A percentile compares a stretch with the other conserved stretches of the same genome.
Evolutionary conservation across 345 rosid genomes (phyloP).

Genomic region (Arabidopsis thaliana): DNA sequence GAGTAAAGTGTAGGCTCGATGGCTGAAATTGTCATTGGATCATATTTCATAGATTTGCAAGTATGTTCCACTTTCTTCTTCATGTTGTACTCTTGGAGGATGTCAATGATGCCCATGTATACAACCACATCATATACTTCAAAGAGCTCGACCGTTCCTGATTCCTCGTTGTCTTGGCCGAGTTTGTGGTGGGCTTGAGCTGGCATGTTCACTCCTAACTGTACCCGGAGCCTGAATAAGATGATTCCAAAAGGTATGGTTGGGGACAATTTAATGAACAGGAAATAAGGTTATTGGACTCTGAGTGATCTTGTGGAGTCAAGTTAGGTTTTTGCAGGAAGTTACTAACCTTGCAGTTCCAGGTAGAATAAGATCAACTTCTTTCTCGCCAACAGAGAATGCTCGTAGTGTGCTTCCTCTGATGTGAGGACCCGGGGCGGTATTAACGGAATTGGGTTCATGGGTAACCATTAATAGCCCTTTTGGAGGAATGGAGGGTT

Average conservation of each 20-base stretch:
- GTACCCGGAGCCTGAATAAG: conserved; percentile 76
- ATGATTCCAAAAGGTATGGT: not conserved
- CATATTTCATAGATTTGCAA: conserved; percentile 66
- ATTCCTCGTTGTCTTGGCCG: conserved; percentile 49
- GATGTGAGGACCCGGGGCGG: conserved; percentile 85
- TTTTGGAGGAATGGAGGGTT: conserved; percentile 63
- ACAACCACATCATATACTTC: conserved; percentile 91
- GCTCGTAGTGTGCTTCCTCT: conserved; percentile 82
- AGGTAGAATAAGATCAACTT: conserved; percentile 87
- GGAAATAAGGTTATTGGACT: not conserved
- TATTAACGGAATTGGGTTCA: conserved; percentile 69
- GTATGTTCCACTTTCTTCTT: conserved; percentile 74
- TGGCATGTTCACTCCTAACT: conserved; percentile 98
- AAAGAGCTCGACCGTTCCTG: conserved; percentile 67
- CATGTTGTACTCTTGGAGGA: conserved; percentile 82
- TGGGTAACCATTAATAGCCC: conserved; percentile 74
- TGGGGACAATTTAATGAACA: not conserved
- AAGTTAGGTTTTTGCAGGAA: not conserved
- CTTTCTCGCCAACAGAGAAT: conserved; percentile 70
- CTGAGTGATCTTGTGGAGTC: not conserved
- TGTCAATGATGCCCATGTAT: conserved; percentile 91
- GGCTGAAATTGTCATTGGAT: conserved; percentile 69
- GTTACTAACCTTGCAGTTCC: conserved; percentile 76
- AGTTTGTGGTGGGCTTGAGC: conserved; percentile 82
- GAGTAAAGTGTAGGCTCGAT: conserved; percentile 80